Evolutionary conservation across 257 asterid species (phyloP).

Genomic region (Solanum stenotomum): DNA sequence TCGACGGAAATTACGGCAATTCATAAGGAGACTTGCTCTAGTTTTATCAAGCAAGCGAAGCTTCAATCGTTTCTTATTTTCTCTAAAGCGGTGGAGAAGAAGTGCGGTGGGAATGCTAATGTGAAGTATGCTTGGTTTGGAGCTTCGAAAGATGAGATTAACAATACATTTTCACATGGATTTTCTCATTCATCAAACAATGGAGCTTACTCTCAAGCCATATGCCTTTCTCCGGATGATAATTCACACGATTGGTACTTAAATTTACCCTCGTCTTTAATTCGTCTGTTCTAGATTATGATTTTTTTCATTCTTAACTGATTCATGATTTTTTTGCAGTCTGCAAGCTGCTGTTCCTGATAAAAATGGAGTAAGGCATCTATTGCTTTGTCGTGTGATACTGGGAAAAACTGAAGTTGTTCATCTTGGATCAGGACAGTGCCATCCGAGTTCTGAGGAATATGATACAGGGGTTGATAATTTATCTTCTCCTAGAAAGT

Average conservation of each 20-base stretch:
- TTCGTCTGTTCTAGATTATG: background rate
- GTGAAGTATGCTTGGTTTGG: conserved; percentile 12
- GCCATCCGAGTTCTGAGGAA: conserved; percentile 14
- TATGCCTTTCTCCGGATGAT: conserved; percentile 6
- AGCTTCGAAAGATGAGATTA: conserved; percentile 1
- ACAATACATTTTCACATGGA: background rate
- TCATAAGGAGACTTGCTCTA: background rate
- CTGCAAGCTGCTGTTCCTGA: conserved; percentile 10
- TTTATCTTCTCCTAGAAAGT: conserved; percentile 15
- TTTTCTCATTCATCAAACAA: background rate
- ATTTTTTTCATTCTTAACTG: background rate
- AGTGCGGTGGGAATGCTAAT: conserved; percentile 1
- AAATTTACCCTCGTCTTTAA: background rate
- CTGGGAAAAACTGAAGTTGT: conserved; percentile 24
- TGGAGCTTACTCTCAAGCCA: background rate
- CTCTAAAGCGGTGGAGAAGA: conserved; percentile 5
- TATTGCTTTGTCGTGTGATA: conserved; percentile 30
- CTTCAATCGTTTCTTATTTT: conserved; percentile 5
- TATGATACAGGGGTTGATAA: conserved; percentile 23
- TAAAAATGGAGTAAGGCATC: conserved; percentile 17
- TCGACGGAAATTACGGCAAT: background rate
- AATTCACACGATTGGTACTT: background rate
- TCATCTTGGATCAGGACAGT: conserved; percentile 18
- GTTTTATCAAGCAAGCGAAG: background rate
- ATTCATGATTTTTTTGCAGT: background rate